Evolutionary conservation across 257 asterid genomes (phyloP).

Genomic region (Mitragyna speciosa): DNA sequence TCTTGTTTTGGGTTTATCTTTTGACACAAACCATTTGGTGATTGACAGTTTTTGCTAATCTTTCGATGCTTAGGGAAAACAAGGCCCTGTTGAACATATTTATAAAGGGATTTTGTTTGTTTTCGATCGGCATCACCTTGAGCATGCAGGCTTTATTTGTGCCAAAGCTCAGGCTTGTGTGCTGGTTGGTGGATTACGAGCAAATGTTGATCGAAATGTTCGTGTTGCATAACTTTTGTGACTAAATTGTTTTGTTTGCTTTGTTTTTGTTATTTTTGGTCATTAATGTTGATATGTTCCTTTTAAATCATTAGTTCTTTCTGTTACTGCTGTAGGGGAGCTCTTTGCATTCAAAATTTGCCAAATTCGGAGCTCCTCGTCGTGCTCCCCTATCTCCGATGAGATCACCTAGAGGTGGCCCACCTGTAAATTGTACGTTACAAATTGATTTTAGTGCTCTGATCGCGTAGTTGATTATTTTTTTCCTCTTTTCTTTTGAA

Average conservation of each 20-base stretch:
- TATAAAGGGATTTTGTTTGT: constrained; percentile 72
- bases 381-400: constrained; percentile 78
- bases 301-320: constrained; percentile 9
- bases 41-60: constrained; percentile 16
- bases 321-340: constrained; percentile 53
- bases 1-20: constrained; percentile 3
- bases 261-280: not conserved
- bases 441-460: not conserved
- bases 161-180: constrained; percentile 83
- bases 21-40: constrained; percentile 9
- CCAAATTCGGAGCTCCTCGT: constrained; percentile 58
- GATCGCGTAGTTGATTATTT: not conserved
- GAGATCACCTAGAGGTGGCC: constrained; percentile 88
- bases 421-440: constrained; percentile 57
- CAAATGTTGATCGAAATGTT: constrained; percentile 81
- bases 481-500: not conserved
- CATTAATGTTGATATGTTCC: constrained; percentile 8
- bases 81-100: constrained; percentile 94
- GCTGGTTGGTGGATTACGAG: constrained; percentile 89
- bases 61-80: constrained; percentile 61
- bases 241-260: not conserved
- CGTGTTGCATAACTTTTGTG: constrained; percentile 24
- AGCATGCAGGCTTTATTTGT: constrained; percentile 96
- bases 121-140: constrained; percentile 89
- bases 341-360: constrained; percentile 52